Evolutionary conservation across 108 stramenopile genomes (phyloP), one percentile per base, ranked within the genome.

Genomic region (Pseudonitzschia multiseries): DNA sequence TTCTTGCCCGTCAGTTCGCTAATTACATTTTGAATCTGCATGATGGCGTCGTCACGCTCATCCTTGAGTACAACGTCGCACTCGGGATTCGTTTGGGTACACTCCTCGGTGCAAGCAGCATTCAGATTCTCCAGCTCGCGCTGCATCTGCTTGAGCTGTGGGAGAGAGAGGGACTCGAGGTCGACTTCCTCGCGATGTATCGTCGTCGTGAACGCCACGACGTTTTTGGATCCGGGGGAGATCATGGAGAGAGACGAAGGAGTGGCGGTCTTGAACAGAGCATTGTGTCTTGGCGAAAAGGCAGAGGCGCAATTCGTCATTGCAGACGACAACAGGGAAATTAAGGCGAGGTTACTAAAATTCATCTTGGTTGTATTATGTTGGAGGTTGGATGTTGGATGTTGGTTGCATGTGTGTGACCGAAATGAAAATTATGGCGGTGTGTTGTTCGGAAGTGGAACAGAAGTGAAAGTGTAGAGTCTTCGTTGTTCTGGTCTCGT

Each of bases 61-160:
- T 70, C 69, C 53, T 70, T 70, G 27, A 70, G 29, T 22, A 22
- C 50, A 2, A 70, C 53, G 32, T 70, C 69, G 33, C 69, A 70
- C 36, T 70, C 69, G 0, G 50, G 44, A 41, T 41, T 56, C n/a
- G 69, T 70, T 33, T 70, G 69, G n/a, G 50, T 70, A 5, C 53
- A 51, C 27, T 70, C 69, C 56, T 70, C 69, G 22, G 69, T 70
- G 53, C 69, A 70, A 3, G 26, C 29, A 14, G 52, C 33, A 13
- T 70, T 51, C 0, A 70, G 27, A 13, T 21, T 41, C 56, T 70
- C 69, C 0, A 70, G 53, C 33, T 70, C 69, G 6, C 8, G n/a
- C n/a, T 62, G 61, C 61, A 62, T 62, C 20, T n/a, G 61, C 29
- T 62, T 17, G 17, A 62, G 36, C 36, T 62, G 61, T 14, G 61